These are phyloP conservation scores for Penicillium brevicompactum DNA, from an alignment of 2,329 filamentous ascomycete species.

Conservation along the genomic window DNA sequence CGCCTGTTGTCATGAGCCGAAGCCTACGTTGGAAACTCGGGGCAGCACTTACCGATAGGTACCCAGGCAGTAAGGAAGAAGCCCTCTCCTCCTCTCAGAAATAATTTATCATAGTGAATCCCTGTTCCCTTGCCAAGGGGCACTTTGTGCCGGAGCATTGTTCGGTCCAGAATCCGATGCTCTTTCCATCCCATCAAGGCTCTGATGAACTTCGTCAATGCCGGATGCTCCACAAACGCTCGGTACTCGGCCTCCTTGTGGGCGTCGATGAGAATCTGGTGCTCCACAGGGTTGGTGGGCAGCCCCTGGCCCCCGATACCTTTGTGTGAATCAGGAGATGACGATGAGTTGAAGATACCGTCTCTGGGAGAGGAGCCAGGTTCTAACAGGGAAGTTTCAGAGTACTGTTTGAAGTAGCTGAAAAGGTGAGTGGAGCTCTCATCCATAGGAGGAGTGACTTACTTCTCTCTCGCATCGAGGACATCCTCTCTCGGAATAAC, in stretches of 20 bases:
- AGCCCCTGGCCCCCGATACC: constrained; percentile 37
- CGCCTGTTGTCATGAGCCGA: constrained; percentile 5
- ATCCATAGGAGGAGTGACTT: not conserved
- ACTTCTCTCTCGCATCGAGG: constrained; percentile 40
- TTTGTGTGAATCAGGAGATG: constrained; percentile 37
- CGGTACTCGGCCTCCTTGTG: constrained; percentile 37
- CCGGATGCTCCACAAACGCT: constrained; percentile 38
- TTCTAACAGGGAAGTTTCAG: constrained; percentile 42
- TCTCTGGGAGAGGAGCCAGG: constrained; percentile 41
- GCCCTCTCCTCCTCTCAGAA: constrained; percentile 42
- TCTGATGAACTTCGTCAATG: constrained; percentile 38
- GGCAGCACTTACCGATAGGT: constrained; percentile 41
- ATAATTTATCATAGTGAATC: constrained; percentile 48
- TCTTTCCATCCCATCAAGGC: constrained; percentile 41
- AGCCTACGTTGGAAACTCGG: not conserved
- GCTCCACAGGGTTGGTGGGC: constrained; percentile 28
- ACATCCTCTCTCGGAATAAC: constrained; percentile 48
- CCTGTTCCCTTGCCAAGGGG: constrained; percentile 41
- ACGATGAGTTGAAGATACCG: constrained; percentile 44
- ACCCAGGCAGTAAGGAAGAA: constrained; percentile 38
- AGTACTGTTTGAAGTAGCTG: constrained; percentile 45
- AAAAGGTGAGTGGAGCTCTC: not conserved
- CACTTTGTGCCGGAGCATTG: constrained; percentile 44
- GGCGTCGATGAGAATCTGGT: constrained; percentile 32
- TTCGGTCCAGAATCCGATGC: constrained; percentile 37